Conservation (phyloP, 2,329 filamentous ascomycete species). For the Claviceps sorghi region DNA sequence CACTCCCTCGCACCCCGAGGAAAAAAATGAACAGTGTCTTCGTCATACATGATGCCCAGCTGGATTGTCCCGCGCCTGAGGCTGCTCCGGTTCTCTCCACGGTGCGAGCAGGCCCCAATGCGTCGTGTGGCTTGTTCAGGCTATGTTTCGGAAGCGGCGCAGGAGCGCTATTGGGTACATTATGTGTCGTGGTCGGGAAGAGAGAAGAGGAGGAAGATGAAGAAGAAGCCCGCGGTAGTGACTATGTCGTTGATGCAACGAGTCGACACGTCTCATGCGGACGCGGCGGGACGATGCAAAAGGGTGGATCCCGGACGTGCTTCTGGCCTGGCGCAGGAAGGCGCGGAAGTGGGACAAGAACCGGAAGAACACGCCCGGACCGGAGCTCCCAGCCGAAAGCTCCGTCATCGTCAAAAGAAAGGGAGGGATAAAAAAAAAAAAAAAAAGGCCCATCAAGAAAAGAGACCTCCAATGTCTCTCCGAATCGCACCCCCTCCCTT, state of each 20-base stretch:
- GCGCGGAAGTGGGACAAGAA: too few species aligned
- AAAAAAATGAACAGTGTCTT: too few species aligned
- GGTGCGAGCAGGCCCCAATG: slow-evolving; percentile 2
- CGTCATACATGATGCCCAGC: slow-evolving; percentile 1
- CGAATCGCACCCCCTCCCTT: not conserved
- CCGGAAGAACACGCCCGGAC: not conserved
- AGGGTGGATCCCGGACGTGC: not conserved
- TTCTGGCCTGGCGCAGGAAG: not conserved
- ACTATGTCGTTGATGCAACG: not conserved
- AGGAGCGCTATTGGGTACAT: slow-evolving; percentile 10
- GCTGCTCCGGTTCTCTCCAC: slow-evolving; percentile 3
- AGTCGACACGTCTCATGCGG: not conserved
- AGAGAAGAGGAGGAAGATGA: not conserved
- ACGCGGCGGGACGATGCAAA: not conserved
- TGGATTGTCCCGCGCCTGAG: slow-evolving; percentile 15
- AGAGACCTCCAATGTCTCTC: not conserved
- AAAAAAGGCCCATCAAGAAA: not conserved
- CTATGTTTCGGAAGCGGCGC: slow-evolving; percentile 10
- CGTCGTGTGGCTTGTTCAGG: not conserved
- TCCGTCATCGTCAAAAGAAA: not conserved
- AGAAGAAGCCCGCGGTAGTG: not conserved
- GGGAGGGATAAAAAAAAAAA: not conserved
- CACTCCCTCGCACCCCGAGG: too few species aligned
- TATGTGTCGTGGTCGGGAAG: slow-evolving; percentile 7
- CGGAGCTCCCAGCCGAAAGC: not conserved